Evolutionary conservation across 148 eudicot species (phyloP).

Genomic region (Vaccinium macrocarpon): DNA sequence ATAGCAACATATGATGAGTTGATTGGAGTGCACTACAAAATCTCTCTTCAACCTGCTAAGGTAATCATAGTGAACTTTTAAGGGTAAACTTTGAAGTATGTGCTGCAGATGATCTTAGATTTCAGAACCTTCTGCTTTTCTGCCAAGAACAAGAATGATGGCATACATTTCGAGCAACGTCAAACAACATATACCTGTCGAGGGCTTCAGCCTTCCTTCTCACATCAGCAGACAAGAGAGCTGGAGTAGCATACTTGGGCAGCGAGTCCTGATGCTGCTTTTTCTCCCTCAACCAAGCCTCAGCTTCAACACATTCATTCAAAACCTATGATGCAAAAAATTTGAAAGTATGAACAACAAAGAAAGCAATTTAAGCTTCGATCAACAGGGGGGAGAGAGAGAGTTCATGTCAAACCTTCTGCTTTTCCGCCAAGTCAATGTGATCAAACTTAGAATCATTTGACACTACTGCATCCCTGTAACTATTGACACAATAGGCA

Average conservation of each 20-base stretch:
- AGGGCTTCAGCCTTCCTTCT: constrained; percentile 76
- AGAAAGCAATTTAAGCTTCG: background rate
- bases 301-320: constrained; percentile 70
- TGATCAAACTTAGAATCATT: constrained; percentile 83
- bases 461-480: constrained; percentile 69
- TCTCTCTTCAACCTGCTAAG: background rate
- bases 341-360: background rate
- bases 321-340: constrained; percentile 45
- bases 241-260: constrained; percentile 71
- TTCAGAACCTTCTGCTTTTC: background rate
- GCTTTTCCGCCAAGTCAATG: constrained; percentile 74
- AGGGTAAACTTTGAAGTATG: background rate
- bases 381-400: background rate
- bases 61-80: background rate
- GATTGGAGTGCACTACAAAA: background rate
- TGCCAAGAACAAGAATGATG: background rate
- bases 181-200: constrained; percentile 51
- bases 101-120: background rate
- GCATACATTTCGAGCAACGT: background rate
- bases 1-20: background rate
- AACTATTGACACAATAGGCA: constrained; percentile 51
- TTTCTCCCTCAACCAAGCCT: constrained; percentile 88
- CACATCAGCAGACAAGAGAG: constrained; percentile 65
- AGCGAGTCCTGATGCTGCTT: constrained; percentile 79
- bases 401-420: constrained; percentile 47